A percentile compares a stretch with the other conserved stretches of the same genome.
phyloP scores from a whole-genome alignment of 371 early-diverging fungal genomes.

The Lichtheimia ramosa region DNA sequence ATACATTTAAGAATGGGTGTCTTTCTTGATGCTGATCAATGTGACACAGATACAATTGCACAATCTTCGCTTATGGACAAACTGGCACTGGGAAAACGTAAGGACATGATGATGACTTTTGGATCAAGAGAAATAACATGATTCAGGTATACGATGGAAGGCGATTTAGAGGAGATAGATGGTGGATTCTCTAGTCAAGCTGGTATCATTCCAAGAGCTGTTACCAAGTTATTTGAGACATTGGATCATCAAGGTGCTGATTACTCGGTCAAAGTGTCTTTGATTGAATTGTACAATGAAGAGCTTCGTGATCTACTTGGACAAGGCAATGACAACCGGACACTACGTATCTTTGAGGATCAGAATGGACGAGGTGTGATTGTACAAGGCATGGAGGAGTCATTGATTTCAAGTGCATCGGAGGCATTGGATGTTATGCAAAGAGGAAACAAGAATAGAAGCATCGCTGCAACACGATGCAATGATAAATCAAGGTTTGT shows the following conservation, averaged over 20 bases:
- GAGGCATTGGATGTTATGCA: slow-evolving; percentile 80
- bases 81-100: slow-evolving; percentile 92
- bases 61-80: slow-evolving; percentile 95
- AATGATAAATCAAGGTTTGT: slow-evolving; percentile 84
- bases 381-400: slow-evolving; percentile 84
- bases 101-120: background rate
- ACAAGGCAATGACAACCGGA: slow-evolving; percentile 34
- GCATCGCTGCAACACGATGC: slow-evolving; percentile 86
- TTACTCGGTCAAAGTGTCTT: slow-evolving; percentile 80
- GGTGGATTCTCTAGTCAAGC: slow-evolving; percentile 42
- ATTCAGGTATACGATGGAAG: slow-evolving; percentile 79
- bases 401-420: slow-evolving; percentile 63
- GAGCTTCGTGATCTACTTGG: slow-evolving; percentile 89
- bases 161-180: slow-evolving; percentile 60
- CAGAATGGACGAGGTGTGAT: slow-evolving; percentile 66
- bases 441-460: slow-evolving; percentile 75
- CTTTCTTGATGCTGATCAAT: too few species aligned
- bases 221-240: slow-evolving; percentile 80
- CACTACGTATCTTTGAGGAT: slow-evolving; percentile 69
- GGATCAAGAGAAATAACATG: background rate
- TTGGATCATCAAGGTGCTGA: slow-evolving; percentile 61
- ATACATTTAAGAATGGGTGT: background rate
- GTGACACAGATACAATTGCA: slow-evolving; percentile 83
- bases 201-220: slow-evolving; percentile 92
- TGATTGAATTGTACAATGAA: slow-evolving; percentile 99